Percentiles rank a stretch among this genome's conserved stretches.
These are phyloP conservation scores for Spiraea crenata DNA, from an alignment of 331 rosid genomes.

Conservation along the genomic window DNA sequence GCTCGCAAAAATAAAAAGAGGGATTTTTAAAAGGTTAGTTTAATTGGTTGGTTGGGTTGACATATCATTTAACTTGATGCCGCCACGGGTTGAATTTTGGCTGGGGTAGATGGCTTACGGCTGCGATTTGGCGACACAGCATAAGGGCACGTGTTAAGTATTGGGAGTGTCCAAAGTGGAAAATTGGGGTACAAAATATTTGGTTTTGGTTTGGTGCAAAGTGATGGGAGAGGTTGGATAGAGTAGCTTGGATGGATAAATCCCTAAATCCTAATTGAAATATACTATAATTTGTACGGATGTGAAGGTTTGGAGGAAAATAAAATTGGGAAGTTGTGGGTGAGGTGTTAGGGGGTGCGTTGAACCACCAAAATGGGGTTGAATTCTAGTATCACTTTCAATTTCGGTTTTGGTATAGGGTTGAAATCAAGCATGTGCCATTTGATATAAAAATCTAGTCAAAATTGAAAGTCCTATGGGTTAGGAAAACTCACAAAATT, in stretches of 20 bases:
- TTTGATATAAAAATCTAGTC: neutral
- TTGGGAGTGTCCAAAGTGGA: slow-evolving; percentile 9
- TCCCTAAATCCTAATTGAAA: slow-evolving; percentile 25
- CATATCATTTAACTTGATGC: slow-evolving; percentile 40
- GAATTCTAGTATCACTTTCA: slow-evolving; percentile 41
- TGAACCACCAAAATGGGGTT: slow-evolving; percentile 72
- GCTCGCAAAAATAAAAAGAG: neutral
- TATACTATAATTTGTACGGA: slow-evolving; percentile 38
- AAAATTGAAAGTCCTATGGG: slow-evolving; percentile 3
- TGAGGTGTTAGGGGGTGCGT: slow-evolving; percentile 46
- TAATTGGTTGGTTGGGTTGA: slow-evolving; percentile 53
- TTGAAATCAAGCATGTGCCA: slow-evolving; percentile 6
- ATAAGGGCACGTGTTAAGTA: slow-evolving; percentile 33
- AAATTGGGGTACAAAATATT: slow-evolving; percentile 12
- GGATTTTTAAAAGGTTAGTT: slow-evolving; percentile 25
- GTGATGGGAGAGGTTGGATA: slow-evolving; percentile 24
- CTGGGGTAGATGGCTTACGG: slow-evolving; percentile 33
- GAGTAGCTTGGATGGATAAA: slow-evolving; percentile 24
- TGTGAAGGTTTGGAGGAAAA: slow-evolving; percentile 22
- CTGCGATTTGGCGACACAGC: slow-evolving; percentile 24
- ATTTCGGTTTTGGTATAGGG: slow-evolving; percentile 2
- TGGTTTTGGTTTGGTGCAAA: slow-evolving; percentile 41
- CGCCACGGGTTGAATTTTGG: slow-evolving; percentile 42
- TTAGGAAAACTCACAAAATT: neutral
- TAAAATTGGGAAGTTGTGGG: slow-evolving; percentile 9